Evolutionary conservation across 78 protist species (phyloP), one percentile per base, ranked within the genome.

Genomic region (Guillardia theta): DNA sequence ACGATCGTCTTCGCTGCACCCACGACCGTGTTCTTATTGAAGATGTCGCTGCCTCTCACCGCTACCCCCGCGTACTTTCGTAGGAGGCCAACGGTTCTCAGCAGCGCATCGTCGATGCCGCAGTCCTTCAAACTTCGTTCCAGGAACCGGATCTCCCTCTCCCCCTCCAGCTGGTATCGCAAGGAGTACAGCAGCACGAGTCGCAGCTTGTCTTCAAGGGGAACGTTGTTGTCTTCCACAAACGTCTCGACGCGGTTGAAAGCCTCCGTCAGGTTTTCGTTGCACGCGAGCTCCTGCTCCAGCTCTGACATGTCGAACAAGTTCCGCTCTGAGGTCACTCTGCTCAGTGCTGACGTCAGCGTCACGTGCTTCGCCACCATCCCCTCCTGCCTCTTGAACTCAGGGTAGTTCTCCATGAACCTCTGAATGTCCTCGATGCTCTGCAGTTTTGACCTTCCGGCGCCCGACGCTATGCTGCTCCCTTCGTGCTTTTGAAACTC

Each of bases 261-360:
- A 47, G 94, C 88, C 1, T 41, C 30, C 24, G 64, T 30, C 78
- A 94, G 96, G 62, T 93, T 96, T 33, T 93, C 88, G 12, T 93
- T 53, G 88, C 97, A 96, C 4, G 98, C 98, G 39, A 99, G 93
- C 64, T 95, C 98, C 94, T 99, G 99, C 97, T 99, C 99, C 19
- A 93, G 58, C 83, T 92, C 48, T 27, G 58, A 47, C 45, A 21
- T 19, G 18, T 95, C 96, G 95, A 98, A 47, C 48, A 98, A 92
- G 30, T 15, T 0, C 19, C 94, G 41, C 15, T 0, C 44, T 9
- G 2, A 24, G 6, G 6, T 1, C 6, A 58, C 70, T n/a, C 70
- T 58, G 70, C 70, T 58, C 39, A 58, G 70, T 30, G 21, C 70
- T 3, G 70, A 58, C 39, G 70, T 58, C 39, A 58, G 70, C 21